A percentile compares a stretch with the other conserved stretches of the same genome.
Conservation (phyloP, 441 rosid species). For the Syzygium syzygioides region DNA sequence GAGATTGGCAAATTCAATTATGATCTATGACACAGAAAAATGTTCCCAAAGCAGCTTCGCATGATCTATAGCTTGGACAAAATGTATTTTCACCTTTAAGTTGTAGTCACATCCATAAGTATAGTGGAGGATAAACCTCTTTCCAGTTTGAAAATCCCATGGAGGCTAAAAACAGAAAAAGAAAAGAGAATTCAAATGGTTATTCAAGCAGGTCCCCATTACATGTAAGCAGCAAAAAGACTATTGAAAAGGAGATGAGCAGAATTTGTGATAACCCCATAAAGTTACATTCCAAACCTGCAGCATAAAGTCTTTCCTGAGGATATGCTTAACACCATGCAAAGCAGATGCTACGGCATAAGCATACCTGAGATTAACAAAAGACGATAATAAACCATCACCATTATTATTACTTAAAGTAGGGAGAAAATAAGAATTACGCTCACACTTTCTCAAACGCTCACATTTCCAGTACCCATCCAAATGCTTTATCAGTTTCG, state of each 20-base stretch:
- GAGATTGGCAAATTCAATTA: not conserved
- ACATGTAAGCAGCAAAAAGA: not conserved
- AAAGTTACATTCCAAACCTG: slow-evolving; percentile 35
- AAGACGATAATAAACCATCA: slow-evolving; percentile 9
- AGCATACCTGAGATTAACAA: slow-evolving; percentile 44
- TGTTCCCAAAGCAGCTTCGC: not conserved
- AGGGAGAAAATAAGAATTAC: not conserved
- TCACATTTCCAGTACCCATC: slow-evolving; percentile 81
- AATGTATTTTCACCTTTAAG: slow-evolving; percentile 38
- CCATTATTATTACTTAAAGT: not conserved
- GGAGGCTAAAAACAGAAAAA: slow-evolving; percentile 48
- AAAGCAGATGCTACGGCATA: slow-evolving; percentile 70
- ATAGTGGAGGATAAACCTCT: slow-evolving; percentile 59
- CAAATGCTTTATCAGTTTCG: slow-evolving; percentile 63
- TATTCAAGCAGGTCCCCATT: not conserved
- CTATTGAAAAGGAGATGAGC: not conserved
- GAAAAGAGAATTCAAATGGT: slow-evolving; percentile 6
- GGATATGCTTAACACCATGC: slow-evolving; percentile 56
- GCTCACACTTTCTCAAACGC: slow-evolving; percentile 1
- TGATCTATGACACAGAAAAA: not conserved
- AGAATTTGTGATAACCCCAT: not conserved
- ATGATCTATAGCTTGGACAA: not conserved
- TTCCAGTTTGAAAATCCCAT: slow-evolving; percentile 42
- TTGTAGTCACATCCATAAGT: slow-evolving; percentile 68
- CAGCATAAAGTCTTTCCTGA: slow-evolving; percentile 59